Percentiles rank a stretch among this genome's conserved stretches.
Evolutionary conservation across 2,329 filamentous ascomycete genomes (phyloP).

Genomic region (Dothideomycetidae sp.): DNA sequence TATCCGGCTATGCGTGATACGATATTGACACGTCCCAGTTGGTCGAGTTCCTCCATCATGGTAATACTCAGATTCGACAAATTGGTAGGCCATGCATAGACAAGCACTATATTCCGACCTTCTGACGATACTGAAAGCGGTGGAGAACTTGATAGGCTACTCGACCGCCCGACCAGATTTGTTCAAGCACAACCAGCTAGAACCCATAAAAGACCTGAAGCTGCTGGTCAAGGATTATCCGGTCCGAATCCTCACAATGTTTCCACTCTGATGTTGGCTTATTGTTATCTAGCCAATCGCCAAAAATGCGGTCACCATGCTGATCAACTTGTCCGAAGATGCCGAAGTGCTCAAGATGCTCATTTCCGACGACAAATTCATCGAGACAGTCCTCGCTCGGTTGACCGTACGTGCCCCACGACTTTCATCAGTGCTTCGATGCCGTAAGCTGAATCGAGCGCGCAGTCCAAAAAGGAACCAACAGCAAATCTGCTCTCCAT

Average conservation of each 20-base stretch:
- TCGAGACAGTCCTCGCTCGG: constrained; percentile 57
- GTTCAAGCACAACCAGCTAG: constrained; percentile 68
- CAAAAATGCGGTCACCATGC: constrained; percentile 81
- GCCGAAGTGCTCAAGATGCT: constrained; percentile 58
- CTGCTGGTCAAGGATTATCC: constrained; percentile 71
- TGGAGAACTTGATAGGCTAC: constrained; percentile 77
- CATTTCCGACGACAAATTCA: constrained; percentile 64
- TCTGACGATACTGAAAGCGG: constrained; percentile 36
- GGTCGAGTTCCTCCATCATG: constrained; percentile 84
- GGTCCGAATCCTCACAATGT: constrained; percentile 30
- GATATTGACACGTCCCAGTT: too few relatives aligned
- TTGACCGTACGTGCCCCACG: constrained; percentile 58
- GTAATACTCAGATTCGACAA: constrained; percentile 78
- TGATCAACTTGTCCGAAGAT: constrained; percentile 75
- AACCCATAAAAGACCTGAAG: constrained; percentile 77
- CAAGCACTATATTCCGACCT: neutral
- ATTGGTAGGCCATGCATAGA: constrained; percentile 40
- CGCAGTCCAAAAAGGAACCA: constrained; percentile 57
- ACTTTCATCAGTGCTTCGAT: too few relatives aligned
- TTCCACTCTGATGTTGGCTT: neutral
- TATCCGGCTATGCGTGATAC: too few relatives aligned
- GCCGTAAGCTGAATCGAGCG: too few relatives aligned
- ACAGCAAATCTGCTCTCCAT: constrained; percentile 79
- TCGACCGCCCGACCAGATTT: constrained; percentile 60
- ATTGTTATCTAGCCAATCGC: constrained; percentile 53